Base-by-base conservation (phyloP, 2,329 filamentous ascomycete species). In the Diplodia mutila region DNA sequence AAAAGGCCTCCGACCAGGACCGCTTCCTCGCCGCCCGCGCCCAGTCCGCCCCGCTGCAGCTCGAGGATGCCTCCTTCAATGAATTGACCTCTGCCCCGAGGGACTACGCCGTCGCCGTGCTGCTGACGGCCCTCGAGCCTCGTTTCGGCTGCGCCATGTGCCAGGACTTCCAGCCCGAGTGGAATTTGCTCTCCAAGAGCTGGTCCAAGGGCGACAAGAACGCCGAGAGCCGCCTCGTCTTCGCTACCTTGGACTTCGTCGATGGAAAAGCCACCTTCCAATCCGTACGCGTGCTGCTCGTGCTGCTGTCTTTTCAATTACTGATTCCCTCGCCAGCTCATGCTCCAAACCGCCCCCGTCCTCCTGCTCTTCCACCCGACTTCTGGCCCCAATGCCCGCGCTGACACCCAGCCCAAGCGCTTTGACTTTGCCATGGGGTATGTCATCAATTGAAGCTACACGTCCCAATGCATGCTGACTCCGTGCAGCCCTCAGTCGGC, bases 281-380 rank as follows among this genome's bases (percentile, higher is more conserved):
- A 82, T 91, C 91, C 81, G 94, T 97, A 84, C 23, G 61, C 16
- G 5, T 46, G 21, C 14, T 12, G 16, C 16, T 6, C 9, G n/a
- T 14, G 2, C 65, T n/a, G 57, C 14, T 63, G 29, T n/a, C 29
- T 27, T 49, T 29, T 21, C 48, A 6, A 68, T 49, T 67, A 66
- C 72, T 78, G 64, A 78, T 54, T 27, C 16, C 51, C 71, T 49
- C 46, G 68, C 71, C 73, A 98, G 94, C 87, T 98, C 73, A 90
- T 91, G 80, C 89, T 99, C 51, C 92, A 97, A 89, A 97, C 94
- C 55, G 95, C 95, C 7, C 95, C 95, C 1, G 90, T 98, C 48
- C 85, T 99, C 52, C 83, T 97, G 53, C 83, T 97, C 72, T 98
- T 95, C 84, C 92, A 88, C 70, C 93, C 95, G 27, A 97, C 94